Base-by-base conservation (phyloP, 139 green algal species). In the Chlorella sorokiniana region DNA sequence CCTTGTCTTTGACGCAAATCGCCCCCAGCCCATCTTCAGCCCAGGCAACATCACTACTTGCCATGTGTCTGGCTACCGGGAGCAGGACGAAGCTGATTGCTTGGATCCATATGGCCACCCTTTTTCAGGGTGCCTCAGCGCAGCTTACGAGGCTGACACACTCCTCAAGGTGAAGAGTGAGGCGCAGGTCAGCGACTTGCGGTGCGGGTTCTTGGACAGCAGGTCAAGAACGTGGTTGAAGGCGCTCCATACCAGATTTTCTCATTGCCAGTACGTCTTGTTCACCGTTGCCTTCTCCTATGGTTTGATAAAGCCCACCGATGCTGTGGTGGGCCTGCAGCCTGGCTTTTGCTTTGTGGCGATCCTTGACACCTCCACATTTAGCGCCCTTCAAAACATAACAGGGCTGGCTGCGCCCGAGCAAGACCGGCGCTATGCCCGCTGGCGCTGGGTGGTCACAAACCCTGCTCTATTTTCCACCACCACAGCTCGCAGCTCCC, bases 341-440 rank as follows among this genome's bases (percentile, higher is more conserved):
- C 35, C 35, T 3, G 72, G 72, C 72, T 33, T 54, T 1, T 79
- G 72, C 52, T 79, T 79, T n/a, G 72, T 68, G 18, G 72, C 72
- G 20, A 69, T 79, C 69, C 51, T 79, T 7, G 51, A 79, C 25
- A 25, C 22, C 22, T 23, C 18, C 20, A 37, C 35, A 54, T 23
- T 52, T 56, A 31, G 40, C 29, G 51, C 9, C 35, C 22, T 35
- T 54, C 35, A 68, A 48, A n/a, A n/a, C n/a, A n/a, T n/a, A n/a
- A n/a, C n/a, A n/a, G n/a, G n/a, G n/a, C n/a, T n/a, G n/a, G n/a
- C n/a, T n/a, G n/a, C n/a, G n/a, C n/a, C n/a, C n/a, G n/a, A n/a
- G n/a, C n/a, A n/a, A n/a, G n/a, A n/a, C n/a, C n/a, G n/a, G n/a
- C n/a, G n/a, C n/a, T n/a, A n/a, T n/a, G n/a, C n/a, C n/a, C 8